Conservation (phyloP, 495 filamentous ascomycete species). For the Neurospora sp. region DNA sequence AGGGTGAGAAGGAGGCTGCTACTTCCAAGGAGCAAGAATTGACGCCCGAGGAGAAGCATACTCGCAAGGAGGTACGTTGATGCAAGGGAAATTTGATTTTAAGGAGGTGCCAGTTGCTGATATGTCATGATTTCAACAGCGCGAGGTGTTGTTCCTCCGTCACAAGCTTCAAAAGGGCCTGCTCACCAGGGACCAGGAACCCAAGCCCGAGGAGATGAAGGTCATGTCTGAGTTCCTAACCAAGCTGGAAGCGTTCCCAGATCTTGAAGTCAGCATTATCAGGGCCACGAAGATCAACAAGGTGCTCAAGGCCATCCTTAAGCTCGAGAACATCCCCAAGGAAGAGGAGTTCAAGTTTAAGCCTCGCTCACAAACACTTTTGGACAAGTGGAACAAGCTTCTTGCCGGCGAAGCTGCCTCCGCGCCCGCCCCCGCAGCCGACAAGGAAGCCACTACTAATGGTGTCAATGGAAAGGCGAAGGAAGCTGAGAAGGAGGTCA, state of each 20-base stretch:
- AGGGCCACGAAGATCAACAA: slow-evolving; percentile 86
- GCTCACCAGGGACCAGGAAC: slow-evolving; percentile 66
- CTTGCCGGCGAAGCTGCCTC: slow-evolving; percentile 45
- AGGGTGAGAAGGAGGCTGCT: slow-evolving; percentile 44
- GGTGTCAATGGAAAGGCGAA: slow-evolving; percentile 32
- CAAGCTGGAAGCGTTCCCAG: slow-evolving; percentile 67
- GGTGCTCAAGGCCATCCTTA: slow-evolving; percentile 82
- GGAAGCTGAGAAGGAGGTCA: slow-evolving; percentile 44
- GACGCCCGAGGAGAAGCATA: slow-evolving; percentile 35
- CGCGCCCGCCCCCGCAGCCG: slow-evolving; percentile 9
- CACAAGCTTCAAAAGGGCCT: slow-evolving; percentile 90
- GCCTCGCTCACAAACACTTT: slow-evolving; percentile 57
- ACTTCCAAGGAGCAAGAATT: slow-evolving; percentile 41
- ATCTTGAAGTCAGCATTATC: slow-evolving; percentile 81
- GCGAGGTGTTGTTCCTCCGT: slow-evolving; percentile 69
- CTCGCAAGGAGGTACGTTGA: slow-evolving; percentile 48
- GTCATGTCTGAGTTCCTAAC: slow-evolving; percentile 67
- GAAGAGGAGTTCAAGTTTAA: slow-evolving; percentile 84
- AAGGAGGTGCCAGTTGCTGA: slow-evolving; percentile 1
- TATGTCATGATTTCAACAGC: slow-evolving; percentile 28
- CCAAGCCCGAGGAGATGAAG: slow-evolving; percentile 83
- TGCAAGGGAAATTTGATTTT: not conserved
- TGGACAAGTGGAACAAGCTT: slow-evolving; percentile 74
- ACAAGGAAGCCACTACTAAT: slow-evolving; percentile 21
- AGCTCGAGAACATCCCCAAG: slow-evolving; percentile 67